phyloP scores from a whole-genome alignment of 2,329 filamentous ascomycete genomes.

The Microsporum audouinii region DNA sequence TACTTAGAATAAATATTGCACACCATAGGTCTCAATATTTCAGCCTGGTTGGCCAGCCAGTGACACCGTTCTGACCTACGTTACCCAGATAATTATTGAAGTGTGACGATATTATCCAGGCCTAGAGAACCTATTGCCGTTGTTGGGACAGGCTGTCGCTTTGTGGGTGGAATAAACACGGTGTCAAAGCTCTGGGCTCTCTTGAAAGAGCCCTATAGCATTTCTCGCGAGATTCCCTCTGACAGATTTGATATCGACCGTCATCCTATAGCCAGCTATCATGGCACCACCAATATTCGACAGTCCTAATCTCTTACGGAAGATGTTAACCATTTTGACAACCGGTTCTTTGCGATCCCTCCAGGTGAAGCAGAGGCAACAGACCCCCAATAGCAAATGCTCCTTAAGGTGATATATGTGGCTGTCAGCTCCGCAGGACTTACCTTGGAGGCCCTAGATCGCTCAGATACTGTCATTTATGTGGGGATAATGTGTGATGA shows the following conservation, averaged over 20 bases:
- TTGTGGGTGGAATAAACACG: constrained; percentile 23
- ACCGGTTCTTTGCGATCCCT: constrained; percentile 22
- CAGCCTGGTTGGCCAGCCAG: too few species aligned
- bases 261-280: constrained; percentile 9
- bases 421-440: constrained; percentile 20
- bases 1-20: too few species aligned
- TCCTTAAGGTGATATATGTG: constrained; percentile 22
- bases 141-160: constrained; percentile 25
- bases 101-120: too few species aligned
- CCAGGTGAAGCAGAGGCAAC: constrained; percentile 20
- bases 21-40: too few species aligned
- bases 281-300: constrained; percentile 11
- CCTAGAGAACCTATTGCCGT: constrained; percentile 18
- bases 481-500: constrained; percentile 23
- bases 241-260: constrained; percentile 11
- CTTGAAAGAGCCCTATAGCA: too few species aligned
- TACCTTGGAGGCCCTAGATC: constrained; percentile 18
- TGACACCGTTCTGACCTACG: too few species aligned
- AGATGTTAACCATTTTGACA: constrained; percentile 23
- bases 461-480: constrained; percentile 26
- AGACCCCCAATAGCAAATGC: constrained; percentile 24
- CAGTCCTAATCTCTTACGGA: constrained; percentile 14
- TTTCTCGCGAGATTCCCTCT: constrained; percentile 17
- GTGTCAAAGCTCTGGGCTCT: constrained; percentile 25
- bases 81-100: too few species aligned